Evolutionary conservation across 768 basidiomycete genomes (phyloP).

Genomic region (Gyrodon lividus): DNA sequence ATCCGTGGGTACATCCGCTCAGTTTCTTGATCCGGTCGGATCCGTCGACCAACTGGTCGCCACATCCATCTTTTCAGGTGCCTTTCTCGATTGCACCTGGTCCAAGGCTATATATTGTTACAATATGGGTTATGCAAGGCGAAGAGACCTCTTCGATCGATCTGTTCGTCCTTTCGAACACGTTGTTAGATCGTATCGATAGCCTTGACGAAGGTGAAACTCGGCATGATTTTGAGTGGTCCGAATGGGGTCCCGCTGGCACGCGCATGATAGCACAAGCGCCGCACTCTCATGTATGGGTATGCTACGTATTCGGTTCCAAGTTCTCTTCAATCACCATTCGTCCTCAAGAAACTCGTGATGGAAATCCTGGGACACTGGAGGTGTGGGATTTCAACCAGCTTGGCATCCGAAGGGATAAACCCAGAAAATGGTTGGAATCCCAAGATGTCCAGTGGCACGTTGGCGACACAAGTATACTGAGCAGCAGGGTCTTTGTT

Average conservation of each 20-base stretch:
- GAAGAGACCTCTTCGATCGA: constrained; percentile 33
- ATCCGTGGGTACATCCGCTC: constrained; percentile 24
- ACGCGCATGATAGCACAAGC: constrained; percentile 42
- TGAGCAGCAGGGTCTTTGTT: constrained; percentile 38
- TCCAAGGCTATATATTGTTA: constrained; percentile 47
- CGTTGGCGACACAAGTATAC: constrained; percentile 26
- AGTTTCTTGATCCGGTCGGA: constrained; percentile 51
- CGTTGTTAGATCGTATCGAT: constrained; percentile 31
- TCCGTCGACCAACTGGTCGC: constrained; percentile 48
- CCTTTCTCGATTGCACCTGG: constrained; percentile 47
- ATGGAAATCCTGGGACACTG: constrained; percentile 20
- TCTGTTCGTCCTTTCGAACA: constrained; percentile 43
- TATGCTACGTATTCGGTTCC: constrained; percentile 56
- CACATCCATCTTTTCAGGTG: constrained; percentile 31
- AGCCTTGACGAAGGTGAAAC: constrained; percentile 13
- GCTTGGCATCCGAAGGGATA: constrained; percentile 34
- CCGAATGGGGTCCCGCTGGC: constrained; percentile 49
- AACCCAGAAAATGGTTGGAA: constrained; percentile 2
- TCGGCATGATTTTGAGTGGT: constrained; percentile 40
- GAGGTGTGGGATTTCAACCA: constrained; percentile 56
- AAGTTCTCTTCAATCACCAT: constrained; percentile 37
- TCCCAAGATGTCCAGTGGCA: constrained; percentile 19
- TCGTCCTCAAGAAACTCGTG: constrained; percentile 10
- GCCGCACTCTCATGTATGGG: constrained; percentile 47
- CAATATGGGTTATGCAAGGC: constrained; percentile 37